A percentile compares a stretch with the other conserved stretches of the same genome.
Evolutionary conservation across 202 grass and related monocot species (phyloP).

Genomic region (Schoenoplectus tabernaemontani): DNA sequence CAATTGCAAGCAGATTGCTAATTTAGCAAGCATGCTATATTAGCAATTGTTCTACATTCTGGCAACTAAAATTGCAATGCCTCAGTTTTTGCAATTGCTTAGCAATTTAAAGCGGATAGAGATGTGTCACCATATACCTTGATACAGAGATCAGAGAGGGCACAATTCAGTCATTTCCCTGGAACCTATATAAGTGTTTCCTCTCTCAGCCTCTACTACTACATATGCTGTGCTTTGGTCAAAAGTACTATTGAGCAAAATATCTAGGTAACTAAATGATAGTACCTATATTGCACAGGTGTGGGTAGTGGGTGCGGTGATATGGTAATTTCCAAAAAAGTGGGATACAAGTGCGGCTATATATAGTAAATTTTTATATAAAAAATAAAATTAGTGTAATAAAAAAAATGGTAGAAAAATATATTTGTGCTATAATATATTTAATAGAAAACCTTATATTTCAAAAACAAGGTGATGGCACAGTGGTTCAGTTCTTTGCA

Average conservation of each 20-base stretch:
- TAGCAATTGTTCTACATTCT: background rate
- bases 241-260: background rate
- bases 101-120: background rate
- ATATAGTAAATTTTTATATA: no score
- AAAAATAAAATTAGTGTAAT: no score
- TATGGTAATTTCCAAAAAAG: no score
- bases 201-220: background rate
- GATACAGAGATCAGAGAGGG: background rate
- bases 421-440: no score
- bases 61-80: background rate
- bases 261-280: background rate
- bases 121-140: background rate
- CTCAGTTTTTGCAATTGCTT: background rate
- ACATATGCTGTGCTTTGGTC: background rate
- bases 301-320: no score
- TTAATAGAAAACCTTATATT: no score
- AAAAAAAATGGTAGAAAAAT: no score
- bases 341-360: no score
- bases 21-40: background rate
- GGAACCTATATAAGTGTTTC: background rate
- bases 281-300: no score
- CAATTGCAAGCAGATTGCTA: background rate
- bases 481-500: no score
- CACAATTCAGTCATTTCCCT: background rate
- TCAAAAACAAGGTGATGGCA: no score